Percentiles rank a stretch among this genome's conserved stretches.
Evolutionary conservation across 768 basidiomycete species (phyloP).

Genomic region (Amanita thiersii): DNA sequence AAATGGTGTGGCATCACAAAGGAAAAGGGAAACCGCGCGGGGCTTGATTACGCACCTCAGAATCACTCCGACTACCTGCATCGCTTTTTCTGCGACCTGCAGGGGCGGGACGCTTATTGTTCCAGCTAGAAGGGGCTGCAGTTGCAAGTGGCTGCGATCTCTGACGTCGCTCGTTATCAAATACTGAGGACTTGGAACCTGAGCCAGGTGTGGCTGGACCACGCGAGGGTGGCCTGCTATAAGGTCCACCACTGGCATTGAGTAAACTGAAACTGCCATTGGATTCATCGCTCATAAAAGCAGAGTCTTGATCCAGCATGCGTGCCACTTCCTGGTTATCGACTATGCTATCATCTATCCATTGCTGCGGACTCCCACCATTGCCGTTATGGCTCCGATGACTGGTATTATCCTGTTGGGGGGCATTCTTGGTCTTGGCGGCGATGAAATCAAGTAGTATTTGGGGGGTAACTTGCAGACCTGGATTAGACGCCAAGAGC

Average conservation of each 20-base stretch:
- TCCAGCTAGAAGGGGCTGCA: slow-evolving; percentile 70
- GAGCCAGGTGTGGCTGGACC: slow-evolving; percentile 46
- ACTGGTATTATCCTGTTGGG: too few relatives aligned
- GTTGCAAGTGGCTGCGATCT: slow-evolving; percentile 55
- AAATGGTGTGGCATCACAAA: slow-evolving; percentile 7
- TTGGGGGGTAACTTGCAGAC: slow-evolving; percentile 61
- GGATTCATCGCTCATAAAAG: slow-evolving; percentile 53
- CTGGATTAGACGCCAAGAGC: slow-evolving; percentile 51
- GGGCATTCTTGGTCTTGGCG: slow-evolving; percentile 41
- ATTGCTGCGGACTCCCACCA: too few relatives aligned
- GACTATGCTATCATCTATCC: slow-evolving; percentile 24
- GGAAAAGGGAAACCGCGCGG: slow-evolving; percentile 7
- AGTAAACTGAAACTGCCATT: slow-evolving; percentile 29
- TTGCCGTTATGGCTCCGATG: too few relatives aligned
- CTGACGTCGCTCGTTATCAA: slow-evolving; percentile 64
- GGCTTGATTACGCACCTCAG: slow-evolving; percentile 45
- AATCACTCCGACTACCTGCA: slow-evolving; percentile 69
- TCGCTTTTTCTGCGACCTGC: slow-evolving; percentile 66
- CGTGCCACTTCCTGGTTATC: slow-evolving; percentile 28
- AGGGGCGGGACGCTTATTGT: slow-evolving; percentile 52
- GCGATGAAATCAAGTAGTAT: slow-evolving; percentile 61
- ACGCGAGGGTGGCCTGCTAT: slow-evolving; percentile 45
- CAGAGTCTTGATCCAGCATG: slow-evolving; percentile 31
- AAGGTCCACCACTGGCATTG: slow-evolving; percentile 15
- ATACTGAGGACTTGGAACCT: slow-evolving; percentile 48